A percentile compares a stretch with the other conserved stretches of the same genome.
phyloP scores from a whole-genome alignment of 2,329 filamentous ascomycete genomes.

The Phyllosticta citribraziliensis region DNA sequence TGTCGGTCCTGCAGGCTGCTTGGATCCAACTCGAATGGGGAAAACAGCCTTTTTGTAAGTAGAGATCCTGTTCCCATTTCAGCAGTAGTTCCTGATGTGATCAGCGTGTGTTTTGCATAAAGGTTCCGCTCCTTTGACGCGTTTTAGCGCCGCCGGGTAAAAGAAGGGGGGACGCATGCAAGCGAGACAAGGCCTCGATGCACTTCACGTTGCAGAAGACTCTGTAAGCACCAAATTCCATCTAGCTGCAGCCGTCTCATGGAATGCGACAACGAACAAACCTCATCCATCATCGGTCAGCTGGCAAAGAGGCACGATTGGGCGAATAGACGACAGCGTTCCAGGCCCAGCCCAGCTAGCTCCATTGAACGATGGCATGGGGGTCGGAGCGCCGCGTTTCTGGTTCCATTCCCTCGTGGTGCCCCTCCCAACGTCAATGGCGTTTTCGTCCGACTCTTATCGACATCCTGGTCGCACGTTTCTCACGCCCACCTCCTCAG shows the following conservation, averaged over 20 bases:
- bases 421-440: slow-evolving; percentile 1
- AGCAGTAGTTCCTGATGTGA: background rate
- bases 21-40: background rate
- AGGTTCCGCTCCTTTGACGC: background rate
- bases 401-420: background rate
- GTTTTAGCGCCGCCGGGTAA: background rate
- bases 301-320: too few relatives aligned
- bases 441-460: background rate
- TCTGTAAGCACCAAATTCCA: background rate
- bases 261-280: too few relatives aligned
- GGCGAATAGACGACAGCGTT: background rate
- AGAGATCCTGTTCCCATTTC: background rate
- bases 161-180: background rate
- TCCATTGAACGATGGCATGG: background rate
- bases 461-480: background rate
- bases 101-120: background rate
- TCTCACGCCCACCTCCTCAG: background rate
- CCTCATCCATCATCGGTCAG: too few relatives aligned
- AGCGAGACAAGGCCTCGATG: background rate
- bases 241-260: background rate
- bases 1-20: too few relatives aligned
- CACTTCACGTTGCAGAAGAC: too few relatives aligned
- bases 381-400: background rate
- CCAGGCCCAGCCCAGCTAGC: background rate
- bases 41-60: background rate